These are phyloP conservation scores for Volutella citrinella DNA, from an alignment of 2,329 filamentous ascomycete species.

Conservation along the genomic window DNA sequence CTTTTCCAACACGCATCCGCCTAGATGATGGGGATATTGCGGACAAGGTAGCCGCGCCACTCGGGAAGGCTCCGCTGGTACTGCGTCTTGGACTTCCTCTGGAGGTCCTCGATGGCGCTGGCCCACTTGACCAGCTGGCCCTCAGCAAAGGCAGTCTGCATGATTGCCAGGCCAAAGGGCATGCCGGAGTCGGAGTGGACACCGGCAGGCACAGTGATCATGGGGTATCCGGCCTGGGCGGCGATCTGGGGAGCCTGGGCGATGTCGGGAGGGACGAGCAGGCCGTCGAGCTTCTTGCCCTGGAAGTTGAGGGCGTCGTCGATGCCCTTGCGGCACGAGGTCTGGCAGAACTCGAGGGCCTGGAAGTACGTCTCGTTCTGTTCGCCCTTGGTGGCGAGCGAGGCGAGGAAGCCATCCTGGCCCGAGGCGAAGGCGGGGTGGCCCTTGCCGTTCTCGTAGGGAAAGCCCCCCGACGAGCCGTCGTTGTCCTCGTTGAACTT, in stretches of 20 bases:
- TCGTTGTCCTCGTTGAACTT: slow-evolving; percentile 62
- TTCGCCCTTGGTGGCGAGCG: slow-evolving; percentile 56
- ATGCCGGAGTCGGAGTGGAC: slow-evolving; percentile 52
- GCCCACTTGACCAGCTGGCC: slow-evolving; percentile 55
- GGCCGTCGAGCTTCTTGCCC: slow-evolving; percentile 50
- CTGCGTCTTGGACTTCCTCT: slow-evolving; percentile 37
- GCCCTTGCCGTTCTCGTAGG: slow-evolving; percentile 44
- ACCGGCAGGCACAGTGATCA: slow-evolving; percentile 66
- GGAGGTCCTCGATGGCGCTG: slow-evolving; percentile 61
- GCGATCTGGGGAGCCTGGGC: slow-evolving; percentile 67
- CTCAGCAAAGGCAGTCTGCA: slow-evolving; percentile 61
- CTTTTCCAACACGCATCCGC: too few species aligned
- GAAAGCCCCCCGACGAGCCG: slow-evolving; percentile 64
- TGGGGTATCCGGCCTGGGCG: slow-evolving; percentile 73
- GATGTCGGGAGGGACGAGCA: slow-evolving; percentile 67
- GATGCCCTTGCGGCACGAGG: slow-evolving; percentile 63
- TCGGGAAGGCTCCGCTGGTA: slow-evolving; percentile 48
- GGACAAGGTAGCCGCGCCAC: slow-evolving; percentile 50
- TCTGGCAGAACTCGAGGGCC: slow-evolving; percentile 60
- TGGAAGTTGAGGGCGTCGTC: slow-evolving; percentile 59
- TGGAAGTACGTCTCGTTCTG: slow-evolving; percentile 65
- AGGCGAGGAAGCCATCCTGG: slow-evolving; percentile 68
- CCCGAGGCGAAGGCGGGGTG: slow-evolving; percentile 64
- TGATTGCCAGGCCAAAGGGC: slow-evolving; percentile 59
- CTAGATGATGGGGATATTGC: slow-evolving; percentile 39